Evolutionary conservation across 352 stramenopile species (phyloP).

Genomic region (Phytophthora cryptogea): DNA sequence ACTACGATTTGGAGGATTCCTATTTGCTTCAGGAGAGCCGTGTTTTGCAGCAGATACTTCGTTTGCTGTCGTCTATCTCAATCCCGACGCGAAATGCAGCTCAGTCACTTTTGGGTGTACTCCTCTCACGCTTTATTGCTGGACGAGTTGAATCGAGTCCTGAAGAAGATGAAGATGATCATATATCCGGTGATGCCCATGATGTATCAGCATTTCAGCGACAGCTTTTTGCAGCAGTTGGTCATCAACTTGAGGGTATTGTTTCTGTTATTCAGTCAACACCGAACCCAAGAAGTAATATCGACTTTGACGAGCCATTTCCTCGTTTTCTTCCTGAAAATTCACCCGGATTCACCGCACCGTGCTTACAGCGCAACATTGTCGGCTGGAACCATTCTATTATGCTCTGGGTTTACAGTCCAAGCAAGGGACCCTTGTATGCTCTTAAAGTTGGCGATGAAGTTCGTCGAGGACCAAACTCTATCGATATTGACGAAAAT

Average conservation of each 20-base stretch:
- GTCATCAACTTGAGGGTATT: constrained; percentile 63
- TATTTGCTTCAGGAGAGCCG: constrained; percentile 73
- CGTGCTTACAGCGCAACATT: constrained; percentile 31
- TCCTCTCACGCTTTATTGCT: constrained; percentile 70
- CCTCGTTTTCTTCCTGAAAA: constrained; percentile 47
- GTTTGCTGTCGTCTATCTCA: constrained; percentile 50
- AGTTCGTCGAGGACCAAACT: constrained; percentile 64
- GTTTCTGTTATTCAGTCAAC: constrained; percentile 31
- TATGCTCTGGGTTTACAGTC: constrained; percentile 74
- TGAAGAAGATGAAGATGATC: constrained; percentile 18
- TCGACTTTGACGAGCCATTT: constrained; percentile 4
- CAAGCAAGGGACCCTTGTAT: constrained; percentile 45
- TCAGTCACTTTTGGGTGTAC: constrained; percentile 58
- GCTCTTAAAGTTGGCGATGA: constrained; percentile 69
- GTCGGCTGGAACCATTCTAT: constrained; percentile 79
- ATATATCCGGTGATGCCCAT: constrained; percentile 20
- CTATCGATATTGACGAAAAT: constrained; percentile 32
- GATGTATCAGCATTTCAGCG: constrained; percentile 64
- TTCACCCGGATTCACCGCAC: constrained; percentile 45
- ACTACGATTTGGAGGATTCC: constrained; percentile 79
- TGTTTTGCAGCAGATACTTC: constrained; percentile 57
- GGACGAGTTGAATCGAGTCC: constrained; percentile 25
- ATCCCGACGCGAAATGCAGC: constrained; percentile 51
- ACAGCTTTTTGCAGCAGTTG: constrained; percentile 68
- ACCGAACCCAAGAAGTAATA: constrained; percentile 1